phyloP scores from a whole-genome alignment of 1,139 yeast genomes.

The Saccharomyces hybrid region DNA sequence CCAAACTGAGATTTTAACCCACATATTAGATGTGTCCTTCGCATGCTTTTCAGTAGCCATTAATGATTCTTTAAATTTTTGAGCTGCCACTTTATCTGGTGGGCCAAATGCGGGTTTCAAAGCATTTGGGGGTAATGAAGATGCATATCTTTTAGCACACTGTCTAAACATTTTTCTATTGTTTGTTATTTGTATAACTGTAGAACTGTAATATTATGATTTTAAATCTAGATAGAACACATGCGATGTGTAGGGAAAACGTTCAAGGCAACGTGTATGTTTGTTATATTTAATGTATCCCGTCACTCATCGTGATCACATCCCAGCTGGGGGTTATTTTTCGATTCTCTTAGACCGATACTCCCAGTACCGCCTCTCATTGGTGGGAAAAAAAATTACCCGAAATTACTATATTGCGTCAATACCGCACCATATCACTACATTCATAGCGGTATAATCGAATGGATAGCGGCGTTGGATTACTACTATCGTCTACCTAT shows the following conservation, averaged over 20 bases:
- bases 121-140: constrained; percentile 26
- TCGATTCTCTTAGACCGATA: background rate
- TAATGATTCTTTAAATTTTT: constrained; percentile 40
- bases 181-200: background rate
- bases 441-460: background rate
- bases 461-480: background rate
- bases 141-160: constrained; percentile 23
- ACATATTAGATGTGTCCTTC: constrained; percentile 58
- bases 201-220: background rate
- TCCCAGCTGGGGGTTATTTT: background rate
- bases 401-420: background rate
- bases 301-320: background rate
- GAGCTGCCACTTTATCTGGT: constrained; percentile 46
- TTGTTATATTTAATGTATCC: background rate
- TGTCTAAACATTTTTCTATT: constrained; percentile 21
- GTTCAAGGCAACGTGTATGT: background rate
- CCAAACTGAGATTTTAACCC: constrained; percentile 77
- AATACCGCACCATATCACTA: background rate
- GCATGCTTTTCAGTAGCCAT: constrained; percentile 75
- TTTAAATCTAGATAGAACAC: background rate
- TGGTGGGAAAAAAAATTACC: background rate
- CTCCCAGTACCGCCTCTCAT: background rate
- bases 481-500: background rate
- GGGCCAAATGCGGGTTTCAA: constrained; percentile 31
- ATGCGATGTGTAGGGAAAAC: background rate